phyloP scores from a whole-genome alignment of 2,329 filamentous ascomycete genomes.

The Didymella lethalis region DNA sequence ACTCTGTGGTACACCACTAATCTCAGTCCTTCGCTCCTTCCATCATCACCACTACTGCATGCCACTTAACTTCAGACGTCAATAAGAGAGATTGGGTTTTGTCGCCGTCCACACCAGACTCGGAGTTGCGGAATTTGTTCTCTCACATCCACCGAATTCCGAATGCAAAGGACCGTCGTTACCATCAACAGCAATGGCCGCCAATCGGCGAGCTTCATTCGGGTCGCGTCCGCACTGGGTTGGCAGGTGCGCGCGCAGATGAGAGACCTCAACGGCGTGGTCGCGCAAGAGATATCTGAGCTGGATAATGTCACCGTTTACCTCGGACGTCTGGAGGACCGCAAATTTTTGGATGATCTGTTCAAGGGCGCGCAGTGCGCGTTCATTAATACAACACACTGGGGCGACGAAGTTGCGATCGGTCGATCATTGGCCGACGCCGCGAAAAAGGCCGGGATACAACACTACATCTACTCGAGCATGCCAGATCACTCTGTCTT shows the following conservation, averaged over 20 bases:
- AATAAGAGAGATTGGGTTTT: constrained; percentile 3
- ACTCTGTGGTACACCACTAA: constrained; percentile 32
- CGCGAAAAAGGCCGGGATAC: constrained; percentile 81
- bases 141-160: constrained; percentile 21
- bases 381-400: constrained; percentile 98
- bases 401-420: constrained; percentile 91
- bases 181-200: constrained; percentile 96
- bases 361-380: constrained; percentile 87
- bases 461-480: constrained; percentile 95
- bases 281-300: constrained; percentile 82
- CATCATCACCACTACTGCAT: constrained; percentile 25
- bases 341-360: constrained; percentile 77
- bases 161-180: constrained; percentile 72
- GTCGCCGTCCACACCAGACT: constrained; percentile 9
- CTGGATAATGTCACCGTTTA: constrained; percentile 82
- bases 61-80: constrained; percentile 14
- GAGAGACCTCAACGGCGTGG: constrained; percentile 83
- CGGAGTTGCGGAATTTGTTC: constrained; percentile 2
- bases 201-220: constrained; percentile 93
- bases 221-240: constrained; percentile 90
- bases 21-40: constrained; percentile 19
- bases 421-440: constrained; percentile 88
- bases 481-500: constrained; percentile 94
- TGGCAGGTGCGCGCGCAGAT: constrained; percentile 94
- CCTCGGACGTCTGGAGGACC: constrained; percentile 73